Base-by-base conservation (phyloP, 345 rosid genomes). In the Diplotaxis tenuifolia region DNA sequence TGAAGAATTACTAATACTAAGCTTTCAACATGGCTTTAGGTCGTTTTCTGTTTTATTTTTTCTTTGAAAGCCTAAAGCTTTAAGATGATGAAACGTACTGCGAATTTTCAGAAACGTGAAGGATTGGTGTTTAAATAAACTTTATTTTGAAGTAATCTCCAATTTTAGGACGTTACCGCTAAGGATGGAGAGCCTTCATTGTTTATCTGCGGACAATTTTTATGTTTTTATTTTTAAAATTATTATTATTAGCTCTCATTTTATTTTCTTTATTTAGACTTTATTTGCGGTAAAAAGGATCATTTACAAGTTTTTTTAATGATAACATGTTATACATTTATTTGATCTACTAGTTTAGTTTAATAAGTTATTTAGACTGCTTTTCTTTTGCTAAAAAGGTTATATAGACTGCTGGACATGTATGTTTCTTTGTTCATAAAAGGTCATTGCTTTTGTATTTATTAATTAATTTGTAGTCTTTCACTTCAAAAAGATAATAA, bases 121-220 rank as follows among this genome's bases (percentile, higher is more conserved):
- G 21, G 50, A 19, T 65, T 65, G 53, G 42, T 59, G 76, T 71
- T 77, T 77, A 77, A 18, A 77, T 58, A 77, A 77, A 66, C 29
- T 50, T 27, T 34, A 65, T 29, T 36, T 52, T 38, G 40, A 52
- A 60, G 62, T 45, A 34, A 71, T 67, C 38, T 53, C 73, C 73
- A 28, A 60, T 59, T 59, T 66, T 77, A 67, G 77, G 52, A 65
- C 38, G 22, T 16, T 29, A 23, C 59, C 81, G 81, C 23, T 72
- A 61, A 77, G 59, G 54, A 60, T 53, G 77, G 81, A 67, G 64
- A 61, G 65, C 81, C 77, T 59, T 72, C 73, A 61, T 72, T 66
- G 9, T 29, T 77, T 60, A 16, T 61, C 7, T 72, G 81, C 61
- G 81, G 77, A 66, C 16, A 61, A 32, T 29, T 60, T 71, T 22